Evolutionary conservation across 2,329 filamentous ascomycete species (phyloP).

Genomic region (Xylaria sp.): DNA sequence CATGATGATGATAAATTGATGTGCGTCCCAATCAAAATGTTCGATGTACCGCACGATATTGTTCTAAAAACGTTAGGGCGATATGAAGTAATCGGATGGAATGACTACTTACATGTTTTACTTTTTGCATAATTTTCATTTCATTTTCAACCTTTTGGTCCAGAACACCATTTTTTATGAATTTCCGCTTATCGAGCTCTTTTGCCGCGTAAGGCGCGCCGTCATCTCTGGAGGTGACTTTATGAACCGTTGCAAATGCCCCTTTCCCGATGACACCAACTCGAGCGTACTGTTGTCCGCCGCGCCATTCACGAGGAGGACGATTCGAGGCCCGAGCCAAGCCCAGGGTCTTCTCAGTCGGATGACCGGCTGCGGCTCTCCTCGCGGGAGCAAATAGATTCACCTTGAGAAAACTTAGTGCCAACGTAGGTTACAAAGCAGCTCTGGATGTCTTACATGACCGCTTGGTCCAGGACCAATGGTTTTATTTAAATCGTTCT

Average conservation of each 20-base stretch:
- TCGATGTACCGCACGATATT: slow-evolving; percentile 95
- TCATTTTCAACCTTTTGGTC: slow-evolving; percentile 96
- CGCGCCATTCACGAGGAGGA: slow-evolving; percentile 77
- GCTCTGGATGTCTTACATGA: slow-evolving; percentile 52
- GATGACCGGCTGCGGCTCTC: slow-evolving; percentile 31
- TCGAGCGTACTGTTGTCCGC: slow-evolving; percentile 85
- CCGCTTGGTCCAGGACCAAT: slow-evolving; percentile 61
- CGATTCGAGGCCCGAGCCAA: slow-evolving; percentile 51
- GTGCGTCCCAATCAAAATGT: slow-evolving; percentile 81
- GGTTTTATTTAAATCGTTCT: slow-evolving; percentile 53
- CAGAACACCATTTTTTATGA: slow-evolving; percentile 90
- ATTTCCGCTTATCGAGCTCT: slow-evolving; percentile 90
- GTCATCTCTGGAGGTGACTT: slow-evolving; percentile 85
- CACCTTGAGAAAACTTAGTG: slow-evolving; percentile 44
- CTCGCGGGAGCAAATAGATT: slow-evolving; percentile 46
- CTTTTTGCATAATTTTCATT: slow-evolving; percentile 91
- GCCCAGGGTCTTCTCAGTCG: slow-evolving; percentile 37
- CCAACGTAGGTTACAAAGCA: slow-evolving; percentile 6
- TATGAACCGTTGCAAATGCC: slow-evolving; percentile 94
- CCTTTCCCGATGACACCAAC: slow-evolving; percentile 87
- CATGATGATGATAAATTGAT: slow-evolving; percentile 97
- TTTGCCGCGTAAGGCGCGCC: slow-evolving; percentile 90
- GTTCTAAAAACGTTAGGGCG: slow-evolving; percentile 59
- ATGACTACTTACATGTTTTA: slow-evolving; percentile 77
- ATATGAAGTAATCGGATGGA: slow-evolving; percentile 5